phyloP scores from a whole-genome alignment of 2,329 filamentous ascomycete species.

The Sporothrix dimorphospora region DNA sequence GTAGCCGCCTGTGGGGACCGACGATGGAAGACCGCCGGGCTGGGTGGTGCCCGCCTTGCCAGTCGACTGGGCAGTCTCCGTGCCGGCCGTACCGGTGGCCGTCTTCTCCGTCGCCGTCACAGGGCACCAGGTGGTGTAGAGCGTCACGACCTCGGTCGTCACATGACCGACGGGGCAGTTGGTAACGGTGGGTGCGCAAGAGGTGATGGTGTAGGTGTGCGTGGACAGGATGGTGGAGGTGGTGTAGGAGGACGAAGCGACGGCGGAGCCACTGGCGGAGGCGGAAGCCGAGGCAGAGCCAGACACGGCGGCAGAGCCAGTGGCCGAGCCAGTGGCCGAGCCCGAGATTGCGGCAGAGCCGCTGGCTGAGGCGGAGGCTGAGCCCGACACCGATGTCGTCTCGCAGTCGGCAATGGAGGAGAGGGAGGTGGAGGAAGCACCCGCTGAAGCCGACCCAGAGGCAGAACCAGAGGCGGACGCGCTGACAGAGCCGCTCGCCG shows the following conservation, averaged over 20 bases:
- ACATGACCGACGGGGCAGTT: constrained; percentile 35
- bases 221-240: constrained; percentile 34
- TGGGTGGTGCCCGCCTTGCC: background rate
- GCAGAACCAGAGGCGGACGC: background rate
- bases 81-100: background rate
- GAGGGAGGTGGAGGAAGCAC: background rate
- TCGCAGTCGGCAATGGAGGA: background rate
- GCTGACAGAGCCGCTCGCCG: background rate
- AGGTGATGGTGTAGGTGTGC: constrained; percentile 38
- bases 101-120: background rate
- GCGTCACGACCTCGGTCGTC: constrained; percentile 38
- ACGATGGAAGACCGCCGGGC: background rate
- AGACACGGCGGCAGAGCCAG: background rate
- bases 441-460: background rate
- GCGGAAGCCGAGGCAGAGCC: background rate
- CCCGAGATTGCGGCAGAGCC: background rate
- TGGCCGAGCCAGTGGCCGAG: background rate
- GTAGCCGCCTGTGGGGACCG: background rate
- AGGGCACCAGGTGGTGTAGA: constrained; percentile 44
- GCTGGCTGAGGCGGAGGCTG: background rate
- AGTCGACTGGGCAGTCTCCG: background rate
- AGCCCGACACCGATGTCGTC: background rate
- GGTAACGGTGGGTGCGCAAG: constrained; percentile 33
- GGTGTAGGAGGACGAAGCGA: constrained; percentile 22
- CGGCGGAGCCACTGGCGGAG: background rate